Evolutionary conservation across 2,329 filamentous ascomycete species (phyloP).

Genomic region (Curvularia lunata): DNA sequence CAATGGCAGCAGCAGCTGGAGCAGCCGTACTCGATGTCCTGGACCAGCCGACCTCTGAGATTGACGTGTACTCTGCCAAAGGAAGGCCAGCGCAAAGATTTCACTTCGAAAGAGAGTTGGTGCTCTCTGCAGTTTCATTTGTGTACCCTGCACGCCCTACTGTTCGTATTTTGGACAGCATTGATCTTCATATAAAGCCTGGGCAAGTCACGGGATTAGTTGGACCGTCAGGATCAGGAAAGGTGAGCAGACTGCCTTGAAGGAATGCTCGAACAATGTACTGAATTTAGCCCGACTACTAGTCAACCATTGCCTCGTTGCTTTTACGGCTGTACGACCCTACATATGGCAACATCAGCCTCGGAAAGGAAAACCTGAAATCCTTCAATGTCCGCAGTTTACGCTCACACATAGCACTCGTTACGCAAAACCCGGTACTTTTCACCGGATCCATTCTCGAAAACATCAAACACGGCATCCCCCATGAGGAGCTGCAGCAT

Average conservation of each 20-base stretch:
- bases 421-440: slow-evolving; percentile 43
- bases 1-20: slow-evolving; percentile 60
- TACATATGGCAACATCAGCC: slow-evolving; percentile 33
- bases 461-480: slow-evolving; percentile 45
- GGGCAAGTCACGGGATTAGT: slow-evolving; percentile 55
- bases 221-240: slow-evolving; percentile 51
- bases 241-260: slow-evolving; percentile 1
- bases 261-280: neutral
- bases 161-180: slow-evolving; percentile 48
- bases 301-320: slow-evolving; percentile 54
- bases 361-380: slow-evolving; percentile 38
- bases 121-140: slow-evolving; percentile 50
- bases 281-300: slow-evolving; percentile 31
- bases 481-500: slow-evolving; percentile 21
- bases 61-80: slow-evolving; percentile 48
- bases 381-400: slow-evolving; percentile 41
- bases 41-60: slow-evolving; percentile 48
- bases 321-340: slow-evolving; percentile 52
- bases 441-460: slow-evolving; percentile 47
- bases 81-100: slow-evolving; percentile 25
- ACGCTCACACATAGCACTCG: slow-evolving; percentile 42
- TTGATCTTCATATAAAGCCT: slow-evolving; percentile 47
- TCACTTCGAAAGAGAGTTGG: slow-evolving; percentile 41
- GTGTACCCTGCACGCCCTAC: slow-evolving; percentile 54
- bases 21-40: slow-evolving; percentile 55